Evolutionary conservation across 108 stramenopile genomes (phyloP).

Genomic region (Nitzschia palea): DNA sequence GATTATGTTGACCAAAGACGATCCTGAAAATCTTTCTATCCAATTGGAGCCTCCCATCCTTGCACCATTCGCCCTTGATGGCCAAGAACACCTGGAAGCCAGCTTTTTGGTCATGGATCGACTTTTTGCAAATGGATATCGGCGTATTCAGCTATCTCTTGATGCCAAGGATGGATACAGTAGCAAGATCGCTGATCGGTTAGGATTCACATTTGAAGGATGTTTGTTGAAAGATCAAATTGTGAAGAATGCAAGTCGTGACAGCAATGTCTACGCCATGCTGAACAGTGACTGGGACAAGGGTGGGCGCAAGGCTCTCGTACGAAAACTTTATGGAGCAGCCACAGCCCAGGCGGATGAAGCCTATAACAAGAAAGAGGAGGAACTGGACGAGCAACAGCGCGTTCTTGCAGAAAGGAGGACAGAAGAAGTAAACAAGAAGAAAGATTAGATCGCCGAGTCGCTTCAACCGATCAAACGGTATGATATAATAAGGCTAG

Average conservation of each 20-base stretch:
- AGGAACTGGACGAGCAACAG: conserved; percentile 64
- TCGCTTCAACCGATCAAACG: background rate
- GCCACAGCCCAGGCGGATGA: conserved; percentile 50
- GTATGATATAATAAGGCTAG: background rate
- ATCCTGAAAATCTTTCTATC: conserved; percentile 71
- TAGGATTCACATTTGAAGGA: conserved; percentile 76
- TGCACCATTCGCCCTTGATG: conserved; percentile 53
- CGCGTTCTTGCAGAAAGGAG: conserved; percentile 30
- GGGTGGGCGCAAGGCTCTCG: conserved; percentile 64
- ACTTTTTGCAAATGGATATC: conserved; percentile 81
- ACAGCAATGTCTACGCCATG: conserved; percentile 80
- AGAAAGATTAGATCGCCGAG: conserved; percentile 2
- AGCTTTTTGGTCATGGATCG: conserved; percentile 80
- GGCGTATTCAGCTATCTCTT: conserved; percentile 71
- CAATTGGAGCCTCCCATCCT: conserved; percentile 75
- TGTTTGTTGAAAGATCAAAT: conserved; percentile 69
- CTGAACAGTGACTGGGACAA: conserved; percentile 88
- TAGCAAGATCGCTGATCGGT: conserved; percentile 56
- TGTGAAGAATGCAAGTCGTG: conserved; percentile 80
- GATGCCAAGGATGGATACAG: conserved; percentile 63
- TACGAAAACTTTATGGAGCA: conserved; percentile 70
- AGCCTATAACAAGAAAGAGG: conserved; percentile 66
- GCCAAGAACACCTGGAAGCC: conserved; percentile 72
- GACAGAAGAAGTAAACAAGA: background rate
- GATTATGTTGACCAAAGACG: conserved; percentile 59